These are phyloP conservation scores for Talaromyces thailandensis DNA, from an alignment of 495 filamentous ascomycete species.

Conservation along the genomic window DNA sequence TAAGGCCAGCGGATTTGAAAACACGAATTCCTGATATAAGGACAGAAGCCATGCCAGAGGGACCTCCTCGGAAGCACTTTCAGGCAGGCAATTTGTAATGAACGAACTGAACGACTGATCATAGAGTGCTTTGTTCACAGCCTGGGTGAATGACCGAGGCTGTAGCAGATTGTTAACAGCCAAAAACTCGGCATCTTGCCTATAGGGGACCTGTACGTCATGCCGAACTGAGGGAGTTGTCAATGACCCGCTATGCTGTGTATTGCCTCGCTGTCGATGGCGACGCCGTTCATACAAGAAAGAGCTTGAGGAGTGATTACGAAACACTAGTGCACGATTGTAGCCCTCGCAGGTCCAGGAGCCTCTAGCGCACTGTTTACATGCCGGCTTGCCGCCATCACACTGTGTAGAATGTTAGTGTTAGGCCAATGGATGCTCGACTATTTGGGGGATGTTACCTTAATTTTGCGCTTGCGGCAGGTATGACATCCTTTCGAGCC, in stretches of 20 bases:
- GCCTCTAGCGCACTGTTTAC: not conserved
- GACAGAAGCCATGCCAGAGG: not conserved
- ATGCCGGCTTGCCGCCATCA: not conserved
- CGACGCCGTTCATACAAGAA: not conserved
- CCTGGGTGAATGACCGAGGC: not conserved
- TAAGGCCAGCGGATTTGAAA: not conserved
- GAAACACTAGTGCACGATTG: not conserved
- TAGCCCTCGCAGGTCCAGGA: not conserved
- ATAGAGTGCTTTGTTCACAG: not conserved
- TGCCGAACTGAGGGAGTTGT: not conserved
- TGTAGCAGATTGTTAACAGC: not conserved
- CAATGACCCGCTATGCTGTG: not conserved
- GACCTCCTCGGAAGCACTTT: not conserved
- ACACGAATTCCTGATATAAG: not conserved
- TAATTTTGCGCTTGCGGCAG: conserved; percentile 12
- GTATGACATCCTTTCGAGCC: conserved; percentile 7
- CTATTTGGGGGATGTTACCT: not conserved
- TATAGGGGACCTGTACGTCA: not conserved
- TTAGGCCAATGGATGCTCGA: not conserved
- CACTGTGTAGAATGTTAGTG: not conserved
- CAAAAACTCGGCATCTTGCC: not conserved
- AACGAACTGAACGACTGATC: not conserved
- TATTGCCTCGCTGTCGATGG: not conserved
- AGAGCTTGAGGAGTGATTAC: not conserved
- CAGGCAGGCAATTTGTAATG: not conserved